phyloP scores from a whole-genome alignment of 257 asterid genomes.

The Gentiana straminea region DNA sequence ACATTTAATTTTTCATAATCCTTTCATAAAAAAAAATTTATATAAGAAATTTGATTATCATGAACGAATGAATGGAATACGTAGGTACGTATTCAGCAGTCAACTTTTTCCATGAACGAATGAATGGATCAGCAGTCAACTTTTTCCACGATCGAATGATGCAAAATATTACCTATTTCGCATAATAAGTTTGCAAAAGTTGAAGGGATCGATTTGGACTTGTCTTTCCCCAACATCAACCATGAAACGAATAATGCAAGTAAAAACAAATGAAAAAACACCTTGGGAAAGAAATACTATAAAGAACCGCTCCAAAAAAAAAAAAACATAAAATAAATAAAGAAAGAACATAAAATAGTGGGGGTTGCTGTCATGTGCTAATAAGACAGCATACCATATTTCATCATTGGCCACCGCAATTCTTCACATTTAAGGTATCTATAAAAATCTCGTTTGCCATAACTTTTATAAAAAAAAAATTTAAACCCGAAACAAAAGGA shows the following conservation, averaged over 20 bases:
- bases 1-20: no score
- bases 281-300: slow-evolving; percentile 1
- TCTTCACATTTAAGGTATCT: slow-evolving; percentile 8
- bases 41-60: background rate
- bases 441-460: background rate
- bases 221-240: background rate
- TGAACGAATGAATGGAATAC: no score
- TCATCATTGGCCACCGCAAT: background rate
- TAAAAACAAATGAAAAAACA: background rate
- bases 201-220: background rate
- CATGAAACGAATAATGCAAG: slow-evolving; percentile 4
- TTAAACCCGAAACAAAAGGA: background rate
- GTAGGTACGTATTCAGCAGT: no score
- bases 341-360: background rate
- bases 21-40: no score
- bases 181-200: background rate
- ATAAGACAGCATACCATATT: background rate
- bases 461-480: no score
- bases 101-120: no score
- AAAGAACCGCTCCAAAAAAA: no score
- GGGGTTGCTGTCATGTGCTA: background rate
- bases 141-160: no score
- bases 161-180: background rate
- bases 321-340: no score
- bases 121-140: no score